Conservation (phyloP, 768 basidiomycete genomes). For the Suillus brevipes region DNA sequence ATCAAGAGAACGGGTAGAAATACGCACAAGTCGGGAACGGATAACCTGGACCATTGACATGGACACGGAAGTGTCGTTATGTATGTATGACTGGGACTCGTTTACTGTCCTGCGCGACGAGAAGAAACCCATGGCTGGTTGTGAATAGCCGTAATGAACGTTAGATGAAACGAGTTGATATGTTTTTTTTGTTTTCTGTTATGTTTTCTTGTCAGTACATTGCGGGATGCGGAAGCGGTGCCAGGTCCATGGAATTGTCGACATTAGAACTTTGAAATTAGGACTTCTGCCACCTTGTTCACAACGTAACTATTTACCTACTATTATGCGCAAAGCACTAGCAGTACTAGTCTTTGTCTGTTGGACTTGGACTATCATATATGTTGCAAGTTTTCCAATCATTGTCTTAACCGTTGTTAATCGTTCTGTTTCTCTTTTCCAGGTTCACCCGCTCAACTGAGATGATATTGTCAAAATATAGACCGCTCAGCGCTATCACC, state of each 20-base stretch:
- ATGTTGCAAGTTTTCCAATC: not conserved
- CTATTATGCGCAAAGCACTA: not conserved
- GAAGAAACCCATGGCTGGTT: slow-evolving; percentile 32
- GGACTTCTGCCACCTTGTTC: slow-evolving; percentile 31
- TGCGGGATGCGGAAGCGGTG: slow-evolving; percentile 19
- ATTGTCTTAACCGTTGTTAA: not conserved
- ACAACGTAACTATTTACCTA: not conserved
- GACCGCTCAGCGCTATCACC: not conserved
- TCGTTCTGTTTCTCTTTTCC: not conserved
- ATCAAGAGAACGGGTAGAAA: slow-evolving; percentile 10
- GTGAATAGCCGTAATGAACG: slow-evolving; percentile 2
- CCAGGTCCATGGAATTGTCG: slow-evolving; percentile 14
- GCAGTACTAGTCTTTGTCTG: slow-evolving; percentile 14
- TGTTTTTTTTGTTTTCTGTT: slow-evolving; percentile 6
- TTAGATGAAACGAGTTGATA: slow-evolving; percentile 5
- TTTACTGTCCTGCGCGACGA: slow-evolving; percentile 23
- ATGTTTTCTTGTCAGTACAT: slow-evolving; percentile 13
- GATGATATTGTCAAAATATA: not conserved
- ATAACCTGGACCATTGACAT: slow-evolving; percentile 44
- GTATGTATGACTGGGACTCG: slow-evolving; percentile 17
- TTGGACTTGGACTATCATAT: not conserved
- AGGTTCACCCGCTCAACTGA: not conserved
- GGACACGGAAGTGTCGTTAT: slow-evolving; percentile 48
- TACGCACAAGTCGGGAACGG: slow-evolving; percentile 60
- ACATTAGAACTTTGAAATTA: not conserved